Evolutionary conservation across 345 rosid species (phyloP).

Genomic region (Eucalyptus grandis): DNA sequence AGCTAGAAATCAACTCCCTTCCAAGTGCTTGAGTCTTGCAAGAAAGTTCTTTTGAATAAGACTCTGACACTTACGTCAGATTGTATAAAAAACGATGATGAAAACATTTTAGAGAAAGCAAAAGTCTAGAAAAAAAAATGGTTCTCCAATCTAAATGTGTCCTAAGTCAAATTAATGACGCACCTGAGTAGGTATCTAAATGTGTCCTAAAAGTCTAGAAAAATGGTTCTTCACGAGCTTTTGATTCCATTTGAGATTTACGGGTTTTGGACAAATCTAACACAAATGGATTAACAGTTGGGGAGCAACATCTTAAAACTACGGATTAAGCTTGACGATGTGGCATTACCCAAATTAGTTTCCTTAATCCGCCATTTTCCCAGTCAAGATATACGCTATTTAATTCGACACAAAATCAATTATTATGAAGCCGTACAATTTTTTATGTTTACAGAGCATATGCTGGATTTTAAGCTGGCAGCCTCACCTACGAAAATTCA

Average conservation of each 20-base stretch:
- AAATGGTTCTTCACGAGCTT: not conserved
- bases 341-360: not conserved
- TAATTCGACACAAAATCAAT: not conserved
- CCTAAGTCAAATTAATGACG: not conserved
- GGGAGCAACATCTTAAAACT: not conserved
- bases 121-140: not conserved
- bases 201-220: no score
- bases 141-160: not conserved
- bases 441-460: not conserved
- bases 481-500: not conserved
- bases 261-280: not conserved
- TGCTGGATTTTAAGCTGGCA: not conserved
- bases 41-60: rapidly evolving
- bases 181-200: no score
- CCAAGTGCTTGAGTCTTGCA: not conserved
- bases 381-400: not conserved
- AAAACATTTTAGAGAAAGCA: not conserved
- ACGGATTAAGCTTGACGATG: not conserved
- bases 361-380: not conserved
- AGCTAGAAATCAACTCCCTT: not conserved
- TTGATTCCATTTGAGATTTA: not conserved
- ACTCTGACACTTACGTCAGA: not conserved
- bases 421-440: not conserved
- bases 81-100: not conserved
- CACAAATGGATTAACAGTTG: not conserved